Evolutionary conservation across 83 land plant genomes (phyloP).

Genomic region (Diphasiastrum complanatum): DNA sequence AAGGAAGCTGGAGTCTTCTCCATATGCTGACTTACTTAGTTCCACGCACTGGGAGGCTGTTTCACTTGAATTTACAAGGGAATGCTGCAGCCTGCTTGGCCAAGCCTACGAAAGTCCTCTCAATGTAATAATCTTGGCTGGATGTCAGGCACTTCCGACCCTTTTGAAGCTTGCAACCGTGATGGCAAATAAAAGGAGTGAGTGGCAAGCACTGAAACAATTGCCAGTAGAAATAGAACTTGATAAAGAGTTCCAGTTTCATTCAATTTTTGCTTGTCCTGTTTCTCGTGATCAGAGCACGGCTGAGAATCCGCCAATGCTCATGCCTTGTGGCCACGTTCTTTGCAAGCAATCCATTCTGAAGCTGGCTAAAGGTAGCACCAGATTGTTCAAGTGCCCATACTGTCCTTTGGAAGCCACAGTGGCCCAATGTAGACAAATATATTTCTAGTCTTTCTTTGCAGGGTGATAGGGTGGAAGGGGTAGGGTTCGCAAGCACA

Average conservation of each 20-base stretch:
- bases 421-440: constrained; percentile 50
- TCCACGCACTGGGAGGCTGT: constrained; percentile 62
- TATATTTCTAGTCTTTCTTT: constrained; percentile 44
- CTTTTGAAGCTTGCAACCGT: constrained; percentile 66
- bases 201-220: constrained; percentile 68
- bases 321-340: constrained; percentile 85
- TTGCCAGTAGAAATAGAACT: constrained; percentile 66
- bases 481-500: too few relatives aligned
- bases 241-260: constrained; percentile 76
- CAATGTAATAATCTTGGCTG: constrained; percentile 65
- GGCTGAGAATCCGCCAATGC: constrained; percentile 89
- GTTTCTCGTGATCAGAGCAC: constrained; percentile 69
- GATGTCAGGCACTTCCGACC: constrained; percentile 64
- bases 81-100: constrained; percentile 77
- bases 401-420: constrained; percentile 69
- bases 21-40: constrained; percentile 67
- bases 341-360: constrained; percentile 78
- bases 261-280: constrained; percentile 89
- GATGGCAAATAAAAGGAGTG: constrained; percentile 52
- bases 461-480: too few relatives aligned
- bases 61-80: constrained; percentile 64
- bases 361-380: constrained; percentile 68
- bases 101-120: constrained; percentile 84
- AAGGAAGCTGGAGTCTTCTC: constrained; percentile 57
- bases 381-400: constrained; percentile 83